These are phyloP conservation scores for Stemphylium beticola DNA, from an alignment of 2,329 filamentous ascomycete genomes.

Conservation along the genomic window DNA sequence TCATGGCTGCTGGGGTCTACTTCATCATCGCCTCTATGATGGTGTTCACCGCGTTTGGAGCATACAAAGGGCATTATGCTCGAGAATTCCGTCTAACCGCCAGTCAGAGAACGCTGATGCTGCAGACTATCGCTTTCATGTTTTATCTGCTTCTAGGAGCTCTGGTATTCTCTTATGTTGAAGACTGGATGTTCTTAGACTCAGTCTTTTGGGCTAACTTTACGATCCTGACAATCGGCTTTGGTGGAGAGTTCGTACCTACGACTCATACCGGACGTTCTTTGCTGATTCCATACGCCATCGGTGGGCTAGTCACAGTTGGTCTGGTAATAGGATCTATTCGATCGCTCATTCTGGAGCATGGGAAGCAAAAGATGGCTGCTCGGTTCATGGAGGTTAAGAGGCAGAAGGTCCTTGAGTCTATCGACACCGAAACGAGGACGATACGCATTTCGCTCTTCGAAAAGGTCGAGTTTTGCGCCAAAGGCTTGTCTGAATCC, in stretches of 20 bases:
- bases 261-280: conserved; percentile 57
- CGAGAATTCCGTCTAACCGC: conserved; percentile 63
- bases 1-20: conserved; percentile 64
- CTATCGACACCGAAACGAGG: conserved; percentile 47
- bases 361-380: conserved; percentile 58
- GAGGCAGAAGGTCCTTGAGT: conserved; percentile 51
- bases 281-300: conserved; percentile 61
- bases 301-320: conserved; percentile 61
- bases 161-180: conserved; percentile 55
- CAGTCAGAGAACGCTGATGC: conserved; percentile 63
- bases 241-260: conserved; percentile 59
- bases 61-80: conserved; percentile 60
- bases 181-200: conserved; percentile 61
- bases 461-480: conserved; percentile 50
- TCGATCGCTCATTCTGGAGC: conserved; percentile 57
- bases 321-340: conserved; percentile 63
- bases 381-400: conserved; percentile 59
- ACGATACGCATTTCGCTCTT: conserved; percentile 54
- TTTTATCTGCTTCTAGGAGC: conserved; percentile 57
- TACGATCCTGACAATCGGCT: conserved; percentile 62
- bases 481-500: conserved; percentile 47
- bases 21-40: conserved; percentile 62
- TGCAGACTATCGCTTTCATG: conserved; percentile 59
- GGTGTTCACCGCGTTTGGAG: conserved; percentile 62
- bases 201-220: conserved; percentile 64